Evolutionary conservation across 306 rosid species (phyloP).

Genomic region (Urtica urens): DNA sequence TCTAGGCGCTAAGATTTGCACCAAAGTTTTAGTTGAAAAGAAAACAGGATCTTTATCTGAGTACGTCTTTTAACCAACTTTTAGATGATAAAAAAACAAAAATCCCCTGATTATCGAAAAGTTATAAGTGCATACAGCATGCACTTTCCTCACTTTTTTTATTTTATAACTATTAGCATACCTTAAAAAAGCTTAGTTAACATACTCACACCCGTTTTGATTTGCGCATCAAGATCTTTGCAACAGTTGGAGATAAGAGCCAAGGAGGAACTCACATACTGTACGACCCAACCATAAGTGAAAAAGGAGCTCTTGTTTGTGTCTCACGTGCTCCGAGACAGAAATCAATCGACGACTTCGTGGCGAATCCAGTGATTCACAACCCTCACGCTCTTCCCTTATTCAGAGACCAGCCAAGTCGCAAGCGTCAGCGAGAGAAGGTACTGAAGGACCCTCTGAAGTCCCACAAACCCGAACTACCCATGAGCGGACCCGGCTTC

Average conservation of each 20-base stretch:
- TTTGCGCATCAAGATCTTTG: constrained; percentile 48
- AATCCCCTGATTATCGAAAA: too few species aligned
- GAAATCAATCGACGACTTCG: constrained; percentile 82
- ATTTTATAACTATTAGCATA: too few species aligned
- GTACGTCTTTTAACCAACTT: too few species aligned
- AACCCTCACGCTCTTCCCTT: constrained; percentile 89
- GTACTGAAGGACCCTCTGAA: constrained; percentile 78
- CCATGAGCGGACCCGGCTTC: constrained; percentile 89
- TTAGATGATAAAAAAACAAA: too few species aligned
- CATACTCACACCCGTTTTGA: constrained; percentile 9
- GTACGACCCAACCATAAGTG: constrained; percentile 78
- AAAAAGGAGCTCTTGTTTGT: constrained; percentile 96
- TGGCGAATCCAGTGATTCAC: constrained; percentile 77
- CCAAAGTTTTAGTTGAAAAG: too few species aligned
- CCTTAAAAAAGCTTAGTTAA: too few species aligned
- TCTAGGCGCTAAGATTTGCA: too few species aligned
- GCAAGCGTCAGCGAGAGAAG: constrained; percentile 82
- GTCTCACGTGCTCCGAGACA: constrained; percentile 93
- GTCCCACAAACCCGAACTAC: constrained; percentile 95
- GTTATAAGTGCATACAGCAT: too few species aligned
- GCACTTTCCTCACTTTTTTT: too few species aligned
- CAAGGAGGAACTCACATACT: constrained; percentile 88
- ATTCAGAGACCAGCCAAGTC: constrained; percentile 90
- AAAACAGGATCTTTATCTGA: too few species aligned
- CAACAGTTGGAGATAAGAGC: constrained; percentile 74